phyloP scores from a whole-genome alignment of 1,284 basidiomycete species.

The Malassezia sp. region DNA sequence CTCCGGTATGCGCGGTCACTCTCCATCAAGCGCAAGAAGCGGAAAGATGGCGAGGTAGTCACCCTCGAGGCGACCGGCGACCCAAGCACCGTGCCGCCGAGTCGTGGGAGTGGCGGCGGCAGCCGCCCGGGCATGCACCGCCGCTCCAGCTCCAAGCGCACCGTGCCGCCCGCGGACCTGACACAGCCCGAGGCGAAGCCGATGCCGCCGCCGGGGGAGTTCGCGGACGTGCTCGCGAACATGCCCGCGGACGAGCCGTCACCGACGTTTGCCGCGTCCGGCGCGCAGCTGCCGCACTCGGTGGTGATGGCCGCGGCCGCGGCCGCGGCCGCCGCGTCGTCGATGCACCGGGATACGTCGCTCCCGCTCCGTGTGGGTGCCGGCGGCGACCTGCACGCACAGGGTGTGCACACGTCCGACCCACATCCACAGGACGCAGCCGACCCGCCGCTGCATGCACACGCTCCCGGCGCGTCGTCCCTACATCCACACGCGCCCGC shows the following conservation, averaged over 20 bases:
- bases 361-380: no score
- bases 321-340: conserved; percentile 1
- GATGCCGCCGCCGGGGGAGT: not conserved
- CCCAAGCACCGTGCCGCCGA: conserved; percentile 28
- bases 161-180: conserved; percentile 13
- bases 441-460: no score
- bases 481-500: no score
- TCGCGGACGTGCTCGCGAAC: not conserved
- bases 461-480: no score
- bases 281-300: not conserved
- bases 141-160: conserved; percentile 26
- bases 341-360: no score
- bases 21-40: conserved; percentile 29
- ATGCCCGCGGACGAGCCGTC: not conserved
- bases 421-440: no score
- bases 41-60: conserved; percentile 28
- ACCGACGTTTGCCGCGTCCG: not conserved
- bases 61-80: conserved; percentile 31
- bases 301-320: conserved; percentile 1
- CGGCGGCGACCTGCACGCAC: no score
- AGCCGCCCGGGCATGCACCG: conserved; percentile 30
- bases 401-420: no score
- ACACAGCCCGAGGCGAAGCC: conserved; percentile 39
- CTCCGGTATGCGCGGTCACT: conserved; percentile 40
- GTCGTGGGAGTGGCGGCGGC: conserved; percentile 31